A percentile compares a stretch with the other conserved stretches of the same genome.
These are phyloP conservation scores for Yamadazyma jaroonii DNA, from an alignment of 1,139 yeast species.

Conservation along the genomic window DNA sequence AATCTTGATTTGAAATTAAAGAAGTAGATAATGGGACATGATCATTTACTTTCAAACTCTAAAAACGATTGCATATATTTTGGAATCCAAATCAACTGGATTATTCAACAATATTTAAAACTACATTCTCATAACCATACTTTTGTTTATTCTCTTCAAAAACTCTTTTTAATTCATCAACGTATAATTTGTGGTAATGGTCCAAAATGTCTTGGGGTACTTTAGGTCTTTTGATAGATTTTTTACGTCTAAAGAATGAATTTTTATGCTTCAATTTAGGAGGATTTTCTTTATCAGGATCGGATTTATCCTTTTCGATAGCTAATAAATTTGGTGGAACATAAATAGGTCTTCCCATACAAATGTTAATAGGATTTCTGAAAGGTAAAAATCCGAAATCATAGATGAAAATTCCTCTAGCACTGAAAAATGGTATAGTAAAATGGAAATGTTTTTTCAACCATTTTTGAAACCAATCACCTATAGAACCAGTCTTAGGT, in stretches of 20 bases:
- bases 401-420: slow-evolving; percentile 88
- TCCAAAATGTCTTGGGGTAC: slow-evolving; percentile 51
- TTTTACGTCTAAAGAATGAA: slow-evolving; percentile 11
- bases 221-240: slow-evolving; percentile 18
- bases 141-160: slow-evolving; percentile 68
- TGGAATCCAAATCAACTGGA: neutral
- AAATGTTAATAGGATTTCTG: slow-evolving; percentile 75
- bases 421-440: slow-evolving; percentile 88
- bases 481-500: slow-evolving; percentile 52
- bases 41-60: neutral
- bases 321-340: slow-evolving; percentile 48
- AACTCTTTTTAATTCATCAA: slow-evolving; percentile 61
- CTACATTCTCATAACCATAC: slow-evolving; percentile 52
- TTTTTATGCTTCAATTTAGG: slow-evolving; percentile 3
- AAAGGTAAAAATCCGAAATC: slow-evolving; percentile 91
- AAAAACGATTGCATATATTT: neutral
- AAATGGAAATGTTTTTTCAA: slow-evolving; percentile 71
- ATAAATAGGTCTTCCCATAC: slow-evolving; percentile 78
- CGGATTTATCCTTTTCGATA: no score
- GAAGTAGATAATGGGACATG: slow-evolving; percentile 3
- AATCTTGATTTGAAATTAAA: slow-evolving; percentile 9
- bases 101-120: slow-evolving; percentile 46
- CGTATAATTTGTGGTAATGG: slow-evolving; percentile 69
- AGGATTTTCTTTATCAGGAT: slow-evolving; percentile 9
- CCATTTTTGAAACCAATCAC: slow-evolving; percentile 62